Base-by-base conservation (phyloP, 108 stramenopile genomes). In the Cylindrotheca closterium region DNA sequence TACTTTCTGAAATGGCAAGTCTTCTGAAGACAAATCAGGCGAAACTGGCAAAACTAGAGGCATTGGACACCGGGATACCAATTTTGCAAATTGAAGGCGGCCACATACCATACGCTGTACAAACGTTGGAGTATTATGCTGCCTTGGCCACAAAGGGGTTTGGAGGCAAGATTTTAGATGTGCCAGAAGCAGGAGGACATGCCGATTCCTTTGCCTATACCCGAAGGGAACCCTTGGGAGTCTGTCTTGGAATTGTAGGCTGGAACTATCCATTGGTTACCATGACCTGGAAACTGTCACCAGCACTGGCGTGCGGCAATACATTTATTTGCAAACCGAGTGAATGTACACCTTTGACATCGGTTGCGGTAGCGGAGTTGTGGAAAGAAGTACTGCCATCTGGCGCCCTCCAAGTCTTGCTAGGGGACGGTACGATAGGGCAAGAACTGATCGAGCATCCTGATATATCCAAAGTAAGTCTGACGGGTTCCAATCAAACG, bases 181-280 rank as follows among this genome's bases (percentile, higher is more conserved):
- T 51, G n/a, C 51, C 51, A 5, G 22, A 10, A 17, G 51, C 51
- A 7, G 0, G 67, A 46, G 8, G 51, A 30, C 5, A 53, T 21
- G 37, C 37, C 37, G 37, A 42, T 42, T 42, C 37, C 47, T 70
- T 57, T 28, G 74, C 24, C 26, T 77, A 73, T 42, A 77, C 77
- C 3, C 51, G 50, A 42, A 67, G 82, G 51, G 89, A 94, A 72
- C 92, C 96, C 24, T 33, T 97, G 4, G 96, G 96, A 22, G 82
- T 94, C 23, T 66, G 82, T 3, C 85, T 76, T 15, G 84, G 82
- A 0, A 88, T 96, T 63, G 80, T 84, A 7, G 90, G 94, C 10
- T 97, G 93, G 93, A 97, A 97, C 77, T 97, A 88, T 63, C 94
- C 96, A 10, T 67, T 92, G 30, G 74, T 87, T 31, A 84, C 87